Evolutionary conservation across 2,329 filamentous ascomycete species (phyloP), one percentile per base, ranked within the genome.

Genomic region (Aspergillus terreus): DNA sequence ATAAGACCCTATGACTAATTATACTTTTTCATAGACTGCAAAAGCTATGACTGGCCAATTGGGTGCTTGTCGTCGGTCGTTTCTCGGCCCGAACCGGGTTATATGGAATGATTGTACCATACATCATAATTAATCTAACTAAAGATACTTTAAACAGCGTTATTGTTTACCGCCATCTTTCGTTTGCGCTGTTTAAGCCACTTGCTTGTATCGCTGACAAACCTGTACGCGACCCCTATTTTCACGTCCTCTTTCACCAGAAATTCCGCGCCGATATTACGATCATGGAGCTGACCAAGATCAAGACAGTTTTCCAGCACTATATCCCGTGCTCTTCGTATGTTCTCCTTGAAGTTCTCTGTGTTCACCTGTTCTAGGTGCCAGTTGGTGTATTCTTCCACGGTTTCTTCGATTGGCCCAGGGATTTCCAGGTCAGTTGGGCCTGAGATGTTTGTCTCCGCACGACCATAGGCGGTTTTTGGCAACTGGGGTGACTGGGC

Each of bases 381-480:
- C 54, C 54, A 60, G 21, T 38, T 21, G 15, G 46, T 36, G 35
- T 58, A 58, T 35, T 58, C 50, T 25, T 58, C 46, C 23, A 61
- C 52, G 15, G 42, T 51, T 33, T 33, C 47, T 25, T 60, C 51
- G 36, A 59, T 25, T 4, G 47, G 49, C 11, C 52, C 50, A 10
- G 49, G 36, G 38, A 55, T 48, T 35, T 54, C 21, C 19, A 49
- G 32, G 10, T 35, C 25, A 46, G 14, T 46, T 36, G 4, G 36
- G 27, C 44, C 33, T 30, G 27, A 23, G 30, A 38, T 36, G 2
- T 36, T 40, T 40, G 51, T 32, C 9, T 14, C 41, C 25, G 19
- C 38, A 42, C 32, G 14, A 48, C n/a, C 27, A 25, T 21, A 11
- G 6, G 11, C 30, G n/a, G 19, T 35, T n/a, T 33, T 36, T 30